These are phyloP conservation scores for Lodderomyces elongisporus DNA, from an alignment of 1,139 yeast genomes.

Conservation along the genomic window DNA sequence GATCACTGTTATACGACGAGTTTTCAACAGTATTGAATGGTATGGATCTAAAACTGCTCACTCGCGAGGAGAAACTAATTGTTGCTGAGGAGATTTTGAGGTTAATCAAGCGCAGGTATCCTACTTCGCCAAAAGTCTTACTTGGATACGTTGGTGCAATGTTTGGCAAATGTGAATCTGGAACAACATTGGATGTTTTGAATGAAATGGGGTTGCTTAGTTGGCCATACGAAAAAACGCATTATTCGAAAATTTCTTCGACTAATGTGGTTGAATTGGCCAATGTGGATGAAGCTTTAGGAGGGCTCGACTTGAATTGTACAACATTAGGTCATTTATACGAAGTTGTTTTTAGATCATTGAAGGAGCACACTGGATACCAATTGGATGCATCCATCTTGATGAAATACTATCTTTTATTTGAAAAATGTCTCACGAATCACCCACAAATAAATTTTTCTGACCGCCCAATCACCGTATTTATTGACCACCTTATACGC, in stretches of 20 bases:
- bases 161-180: slow-evolving; percentile 12
- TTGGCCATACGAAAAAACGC: slow-evolving; percentile 18
- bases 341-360: slow-evolving; percentile 19
- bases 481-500: slow-evolving; percentile 11
- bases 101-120: slow-evolving; percentile 28
- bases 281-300: slow-evolving; percentile 26
- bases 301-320: slow-evolving; percentile 22
- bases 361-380: slow-evolving; percentile 7
- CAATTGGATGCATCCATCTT: slow-evolving; percentile 14
- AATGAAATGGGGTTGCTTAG: slow-evolving; percentile 24
- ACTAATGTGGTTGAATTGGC: slow-evolving; percentile 22
- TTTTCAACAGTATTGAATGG: slow-evolving; percentile 33
- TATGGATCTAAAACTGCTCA: slow-evolving; percentile 22
- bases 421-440: no score
- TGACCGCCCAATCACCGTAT: slow-evolving; percentile 11
- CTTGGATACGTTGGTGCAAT: slow-evolving; percentile 36
- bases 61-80: not conserved
- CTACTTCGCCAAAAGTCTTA: slow-evolving; percentile 30
- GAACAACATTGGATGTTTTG: slow-evolving; percentile 17
- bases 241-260: slow-evolving; percentile 11
- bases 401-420: slow-evolving; percentile 18
- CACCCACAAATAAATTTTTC: no score
- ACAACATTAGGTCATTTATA: slow-evolving; percentile 25
- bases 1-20: slow-evolving; percentile 28
- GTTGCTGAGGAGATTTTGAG: slow-evolving; percentile 30